Base-by-base conservation (phyloP, 2,329 filamentous ascomycete species). In the Akanthomyces lecanii region DNA sequence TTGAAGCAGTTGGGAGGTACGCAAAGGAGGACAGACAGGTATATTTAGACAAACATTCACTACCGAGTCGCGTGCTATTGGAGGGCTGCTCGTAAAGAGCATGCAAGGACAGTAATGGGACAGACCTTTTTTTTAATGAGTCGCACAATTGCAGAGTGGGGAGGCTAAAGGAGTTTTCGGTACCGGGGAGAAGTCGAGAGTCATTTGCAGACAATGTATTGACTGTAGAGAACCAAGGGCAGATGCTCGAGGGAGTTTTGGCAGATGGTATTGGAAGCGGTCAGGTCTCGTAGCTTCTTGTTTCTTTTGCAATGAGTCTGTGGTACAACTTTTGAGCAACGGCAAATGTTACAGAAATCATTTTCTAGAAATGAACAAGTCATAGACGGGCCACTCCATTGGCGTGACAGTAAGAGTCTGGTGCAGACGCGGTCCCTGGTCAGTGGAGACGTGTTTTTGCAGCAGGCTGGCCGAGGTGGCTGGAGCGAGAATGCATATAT, bases 401-500 rank as follows among this genome's bases (percentile, higher is more conserved):
- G 33, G 55, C 45, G 45, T 30, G 2, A 1, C 6, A 6, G 28
- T 21, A 59, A 48, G 47, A 28, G 33, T 30, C 47, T 42, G 56
- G 56, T 42, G 56, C 56, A 62, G 59, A 62, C 60, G 60, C 60
- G 60, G 52, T 62, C 60, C 60, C 60, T 56, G 47, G 60, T 62
- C 60, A 51, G 60, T 62, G 60, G 60, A 62, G 60, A 62, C 60
- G 60, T 62, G 60, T 62, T 62, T 61, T 53, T 62, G 30, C 33
- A 50, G 30, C 33, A 50, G 40, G 48, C 50, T 33, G 60, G 47
- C 50, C 25, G 51, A 50, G 11, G 60, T 62, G 60, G 60, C 60
- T 62, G 44, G 60, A 25, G 36, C 23, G 30, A 40, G 48, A 23
- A n/a, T 52, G 36, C 33, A 55, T 36, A 36, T 11, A 36, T 10